Base-by-base conservation (phyloP, 73 alveolate species). In the Durusdinium trenchii region DNA sequence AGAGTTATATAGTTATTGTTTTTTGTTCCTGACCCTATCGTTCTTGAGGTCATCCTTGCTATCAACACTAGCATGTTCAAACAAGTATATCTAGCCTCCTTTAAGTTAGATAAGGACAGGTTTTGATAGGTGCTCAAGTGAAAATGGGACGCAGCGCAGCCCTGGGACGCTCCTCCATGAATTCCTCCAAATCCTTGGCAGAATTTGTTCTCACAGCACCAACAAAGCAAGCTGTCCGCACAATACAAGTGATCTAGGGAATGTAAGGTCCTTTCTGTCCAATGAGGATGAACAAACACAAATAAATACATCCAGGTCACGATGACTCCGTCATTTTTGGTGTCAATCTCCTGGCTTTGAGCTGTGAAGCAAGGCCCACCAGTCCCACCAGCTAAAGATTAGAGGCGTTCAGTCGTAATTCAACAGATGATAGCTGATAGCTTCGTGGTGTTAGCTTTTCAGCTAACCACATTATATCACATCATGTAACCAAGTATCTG, bases 291-390 rank as follows among this genome's bases (percentile, higher is more conserved):
- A 42, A 12, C 46, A 67, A 67, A 16, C 14, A 18, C 82, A 26
- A 18, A 35, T 4, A 1, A 42, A 30, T 7, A 30, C n/a, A 12
- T 30, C 90, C 90, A 86, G 40, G 78, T n/a, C 36, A 40, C 96
- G 50, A 89, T 89, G 96, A 89, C 96, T 45, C 96, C 96, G 40
- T 89, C 96, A 6, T 50, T 46, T 71, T 89, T 89, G 38, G 96
- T 90, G 96, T 67, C 87, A 42, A 67, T 90, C 96, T 90, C 96
- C 86, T 87, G 62, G 36, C 48, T 3, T 35, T 32, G 3, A 3
- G 62, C 42, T 32, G 20, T 64, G 73, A 40, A 12, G 43, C 36
- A 43, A 26, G 32, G 26, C 10, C 46, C 18, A 79, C 9, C 38
- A 43, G 16, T 46, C 30, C 20, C 45, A 47, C 90, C 42, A 20